Evolutionary conservation across 2,329 filamentous ascomycete genomes (phyloP).

Genomic region (Aspergillus arachidicola): DNA sequence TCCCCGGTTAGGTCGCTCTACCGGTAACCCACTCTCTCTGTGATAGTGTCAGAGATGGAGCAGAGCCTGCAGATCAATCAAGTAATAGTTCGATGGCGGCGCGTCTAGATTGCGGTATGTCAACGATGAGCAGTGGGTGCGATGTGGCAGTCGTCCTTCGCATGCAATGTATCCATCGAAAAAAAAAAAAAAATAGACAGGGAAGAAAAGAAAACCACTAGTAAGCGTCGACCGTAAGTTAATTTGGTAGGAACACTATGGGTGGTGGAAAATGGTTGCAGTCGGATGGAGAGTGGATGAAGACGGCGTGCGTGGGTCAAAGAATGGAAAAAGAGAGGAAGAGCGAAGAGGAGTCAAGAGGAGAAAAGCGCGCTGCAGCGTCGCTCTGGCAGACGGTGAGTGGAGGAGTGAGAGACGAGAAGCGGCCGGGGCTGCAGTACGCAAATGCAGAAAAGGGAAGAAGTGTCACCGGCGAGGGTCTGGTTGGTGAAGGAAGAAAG

Average conservation of each 20-base stretch:
- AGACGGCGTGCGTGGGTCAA: slow-evolving; percentile 5
- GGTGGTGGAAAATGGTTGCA: neutral
- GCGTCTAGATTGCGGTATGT: slow-evolving; percentile 32
- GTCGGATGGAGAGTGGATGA: slow-evolving; percentile 2
- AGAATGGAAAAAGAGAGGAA: slow-evolving; percentile 1
- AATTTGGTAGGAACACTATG: neutral
- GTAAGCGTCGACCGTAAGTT: neutral
- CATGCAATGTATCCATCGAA: slow-evolving; percentile 41
- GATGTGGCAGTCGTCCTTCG: slow-evolving; percentile 27
- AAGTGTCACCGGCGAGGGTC: slow-evolving; percentile 19
- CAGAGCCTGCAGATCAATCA: slow-evolving; percentile 33
- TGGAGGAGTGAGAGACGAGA: slow-evolving; percentile 21
- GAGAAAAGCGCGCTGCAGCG: slow-evolving; percentile 17
- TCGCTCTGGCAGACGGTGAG: slow-evolving; percentile 24
- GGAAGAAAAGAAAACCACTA: neutral
- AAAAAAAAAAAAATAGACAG: slow-evolving; percentile 4
- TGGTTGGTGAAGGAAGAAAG: slow-evolving; percentile 9
- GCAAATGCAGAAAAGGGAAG: slow-evolving; percentile 12
- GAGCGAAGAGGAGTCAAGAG: neutral
- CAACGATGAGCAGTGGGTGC: slow-evolving; percentile 32
- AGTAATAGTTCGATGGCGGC: slow-evolving; percentile 29
- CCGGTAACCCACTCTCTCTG: slow-evolving; percentile 23
- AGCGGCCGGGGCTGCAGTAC: slow-evolving; percentile 19
- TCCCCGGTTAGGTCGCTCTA: slow-evolving; percentile 9
- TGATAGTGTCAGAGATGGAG: slow-evolving; percentile 19